Conservation (phyloP, 2,329 filamentous ascomycete species). For the Onygenales sp. region DNA sequence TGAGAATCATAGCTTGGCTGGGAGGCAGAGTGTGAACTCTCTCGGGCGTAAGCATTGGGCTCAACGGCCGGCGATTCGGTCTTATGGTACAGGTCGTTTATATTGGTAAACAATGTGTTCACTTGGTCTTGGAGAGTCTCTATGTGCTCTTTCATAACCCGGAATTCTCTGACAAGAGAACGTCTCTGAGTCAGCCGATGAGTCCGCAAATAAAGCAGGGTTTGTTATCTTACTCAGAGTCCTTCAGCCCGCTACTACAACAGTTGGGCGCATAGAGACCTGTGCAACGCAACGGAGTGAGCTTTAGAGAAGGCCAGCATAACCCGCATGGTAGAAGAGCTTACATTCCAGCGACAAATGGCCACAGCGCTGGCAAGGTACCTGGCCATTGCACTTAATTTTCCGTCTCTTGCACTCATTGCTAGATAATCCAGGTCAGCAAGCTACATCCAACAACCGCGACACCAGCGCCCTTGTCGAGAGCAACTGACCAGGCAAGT, state of each 20-base stretch:
- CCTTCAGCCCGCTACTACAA: constrained; percentile 72
- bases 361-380: constrained; percentile 55
- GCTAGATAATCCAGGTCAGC: constrained; percentile 23
- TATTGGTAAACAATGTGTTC: constrained; percentile 60
- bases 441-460: neutral
- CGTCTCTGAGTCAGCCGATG: neutral
- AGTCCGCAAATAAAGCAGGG: neutral
- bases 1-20: constrained; percentile 16
- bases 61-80: constrained; percentile 25
- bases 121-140: constrained; percentile 73
- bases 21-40: constrained; percentile 29
- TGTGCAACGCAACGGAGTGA: constrained; percentile 9
- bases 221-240: constrained; percentile 54
- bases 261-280: constrained; percentile 57
- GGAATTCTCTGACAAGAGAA: constrained; percentile 56
- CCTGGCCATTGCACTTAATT: constrained; percentile 60
- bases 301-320: neutral
- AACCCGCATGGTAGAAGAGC: constrained; percentile 5
- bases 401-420: constrained; percentile 59
- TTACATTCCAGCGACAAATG: constrained; percentile 52
- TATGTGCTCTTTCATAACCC: constrained; percentile 67
- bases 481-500: constrained; percentile 49
- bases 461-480: neutral
- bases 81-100: constrained; percentile 54
- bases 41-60: constrained; percentile 20